Percentiles rank a stretch among this genome's conserved stretches.
Evolutionary conservation across 768 basidiomycete genomes (phyloP).

Genomic region (Boletus tomentosulus): DNA sequence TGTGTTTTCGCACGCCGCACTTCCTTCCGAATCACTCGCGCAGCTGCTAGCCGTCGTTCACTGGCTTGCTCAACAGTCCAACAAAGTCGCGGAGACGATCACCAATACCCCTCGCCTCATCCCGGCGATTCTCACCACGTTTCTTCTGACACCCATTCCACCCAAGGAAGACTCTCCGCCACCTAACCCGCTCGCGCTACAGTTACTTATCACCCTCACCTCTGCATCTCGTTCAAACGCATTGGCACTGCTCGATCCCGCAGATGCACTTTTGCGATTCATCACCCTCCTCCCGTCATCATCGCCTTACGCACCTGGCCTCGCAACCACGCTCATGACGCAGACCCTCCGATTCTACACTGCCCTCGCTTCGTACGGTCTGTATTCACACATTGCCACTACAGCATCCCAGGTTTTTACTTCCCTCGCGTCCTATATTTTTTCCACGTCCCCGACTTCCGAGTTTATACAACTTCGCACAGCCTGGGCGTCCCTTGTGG

Average conservation of each 20-base stretch:
- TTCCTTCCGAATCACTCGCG: constrained; percentile 45
- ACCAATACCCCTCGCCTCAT: constrained; percentile 50
- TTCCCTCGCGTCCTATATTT: constrained; percentile 44
- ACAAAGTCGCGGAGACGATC: constrained; percentile 48
- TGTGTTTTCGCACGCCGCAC: constrained; percentile 36
- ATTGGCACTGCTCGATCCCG: constrained; percentile 45
- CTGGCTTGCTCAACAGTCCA: constrained; percentile 58
- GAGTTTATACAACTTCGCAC: constrained; percentile 29
- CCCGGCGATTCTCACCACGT: constrained; percentile 46
- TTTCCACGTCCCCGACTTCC: constrained; percentile 31
- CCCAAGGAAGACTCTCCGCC: constrained; percentile 27
- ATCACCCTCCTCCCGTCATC: constrained; percentile 51
- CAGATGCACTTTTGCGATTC: constrained; percentile 72
- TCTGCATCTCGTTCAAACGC: constrained; percentile 69
- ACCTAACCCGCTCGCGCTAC: constrained; percentile 49
- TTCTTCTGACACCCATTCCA: constrained; percentile 53
- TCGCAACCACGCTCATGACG: constrained; percentile 46
- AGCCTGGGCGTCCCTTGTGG: constrained; percentile 58
- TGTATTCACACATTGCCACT: constrained; percentile 64
- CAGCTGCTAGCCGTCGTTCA: constrained; percentile 59
- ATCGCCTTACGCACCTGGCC: constrained; percentile 33
- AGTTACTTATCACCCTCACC: constrained; percentile 54
- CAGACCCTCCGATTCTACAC: constrained; percentile 62
- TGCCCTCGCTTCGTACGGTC: constrained; percentile 69
- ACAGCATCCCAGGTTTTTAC: constrained; percentile 56